Evolutionary conservation across 2,329 filamentous ascomycete species (phyloP), one percentile per base, ranked within the genome.

Genomic region (Aspergillus hiratsukae): DNA sequence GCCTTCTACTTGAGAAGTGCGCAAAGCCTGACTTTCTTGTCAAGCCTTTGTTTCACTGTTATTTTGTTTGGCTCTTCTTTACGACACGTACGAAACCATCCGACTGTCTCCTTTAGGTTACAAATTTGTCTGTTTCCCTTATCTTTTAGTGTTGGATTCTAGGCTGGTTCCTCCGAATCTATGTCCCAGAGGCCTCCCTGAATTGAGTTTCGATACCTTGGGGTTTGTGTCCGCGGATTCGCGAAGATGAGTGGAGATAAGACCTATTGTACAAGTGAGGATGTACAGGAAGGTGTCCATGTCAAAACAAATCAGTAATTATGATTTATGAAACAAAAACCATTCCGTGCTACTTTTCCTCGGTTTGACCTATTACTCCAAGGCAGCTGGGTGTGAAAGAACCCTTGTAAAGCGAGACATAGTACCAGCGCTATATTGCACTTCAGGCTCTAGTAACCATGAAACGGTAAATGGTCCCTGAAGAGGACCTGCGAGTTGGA

Each of bases 81-180:
- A 6, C 31, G 31, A 37, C 31, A 58, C 52, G 48, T 55, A 40
- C 50, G 49, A 31, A 35, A 43, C 52, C 27, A 37, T 51, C 48
- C 29, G 23, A 48, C 21, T 48, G 29, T 53, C 27, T 28, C 21
- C 31, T 46, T 17, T 48, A 41, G 43, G 14, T 55, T 11, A 40
- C 31, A 53, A 21, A 45, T 45, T 45, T 45, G n/a, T 21, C 40
- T 40, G 14, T 31, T 41, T 49, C 31, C 25, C 49, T 48, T 53
- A 41, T 7, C 25, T 4, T 52, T 46, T 49, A 23, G 28, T 25
- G 35, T 43, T 52, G 28, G 21, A 25, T 46, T 53, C 50, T 40
- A 51, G 52, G 49, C 51, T 53, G 55, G 45, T 29, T 35, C 49
- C 54, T 54, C 40, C 11, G 31, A 37, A 28, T 46, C 11, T 46